These are phyloP conservation scores for Sugiyamaella xylanicola DNA, from an alignment of 1,139 yeast genomes.

Conservation along the genomic window DNA sequence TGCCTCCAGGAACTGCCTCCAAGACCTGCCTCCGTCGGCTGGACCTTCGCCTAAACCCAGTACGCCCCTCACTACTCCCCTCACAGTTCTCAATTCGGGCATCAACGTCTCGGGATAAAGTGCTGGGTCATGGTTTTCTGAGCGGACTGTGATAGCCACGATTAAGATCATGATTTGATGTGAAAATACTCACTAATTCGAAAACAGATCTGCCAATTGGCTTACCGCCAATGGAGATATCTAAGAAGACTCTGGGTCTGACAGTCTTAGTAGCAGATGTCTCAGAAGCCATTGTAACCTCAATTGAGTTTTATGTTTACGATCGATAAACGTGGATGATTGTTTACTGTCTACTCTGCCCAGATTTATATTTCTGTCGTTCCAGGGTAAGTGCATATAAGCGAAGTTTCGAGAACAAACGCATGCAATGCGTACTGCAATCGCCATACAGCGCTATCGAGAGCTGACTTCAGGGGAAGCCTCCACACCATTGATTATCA, in stretches of 20 bases:
- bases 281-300: background rate
- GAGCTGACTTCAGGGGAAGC: no score
- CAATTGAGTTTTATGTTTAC: background rate
- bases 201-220: constrained; percentile 73
- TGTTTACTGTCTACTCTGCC: no score
- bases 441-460: no score
- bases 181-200: constrained; percentile 65
- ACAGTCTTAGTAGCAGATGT: background rate
- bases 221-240: constrained; percentile 66
- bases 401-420: constrained; percentile 15
- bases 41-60: background rate
- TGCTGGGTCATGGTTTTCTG: no score
- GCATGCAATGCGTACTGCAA: background rate
- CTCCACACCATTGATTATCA: background rate
- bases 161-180: background rate
- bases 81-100: background rate
- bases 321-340: background rate
- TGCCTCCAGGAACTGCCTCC: background rate
- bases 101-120: no score
- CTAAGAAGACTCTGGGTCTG: constrained; percentile 66
- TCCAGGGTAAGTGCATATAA: constrained; percentile 8
- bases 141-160: no score
- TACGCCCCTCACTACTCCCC: background rate
- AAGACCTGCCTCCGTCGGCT: background rate
- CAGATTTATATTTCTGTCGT: background rate